Conservation (phyloP, 768 basidiomycete species). For the Russula compacta region DNA sequence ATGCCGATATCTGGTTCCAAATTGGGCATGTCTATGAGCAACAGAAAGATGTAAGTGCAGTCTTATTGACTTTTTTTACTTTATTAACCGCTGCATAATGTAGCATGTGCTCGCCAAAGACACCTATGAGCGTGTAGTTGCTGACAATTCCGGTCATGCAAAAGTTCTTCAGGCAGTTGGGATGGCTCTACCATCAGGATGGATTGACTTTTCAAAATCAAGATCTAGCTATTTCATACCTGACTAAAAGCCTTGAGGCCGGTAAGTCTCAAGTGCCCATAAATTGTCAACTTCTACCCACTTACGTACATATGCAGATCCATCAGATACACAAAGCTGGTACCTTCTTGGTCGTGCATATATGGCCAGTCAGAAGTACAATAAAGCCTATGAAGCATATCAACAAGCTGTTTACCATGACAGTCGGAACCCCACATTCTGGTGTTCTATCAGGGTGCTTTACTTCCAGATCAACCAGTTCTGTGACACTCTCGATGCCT, state of each 20-base stretch:
- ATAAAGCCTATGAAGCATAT: slow-evolving; percentile 98
- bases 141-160: slow-evolving; percentile 87
- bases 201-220: slow-evolving; percentile 93
- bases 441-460: slow-evolving; percentile 98
- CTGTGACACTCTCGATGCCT: slow-evolving; percentile 96
- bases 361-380: slow-evolving; percentile 98
- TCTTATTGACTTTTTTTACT: background rate
- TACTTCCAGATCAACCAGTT: slow-evolving; percentile 99
- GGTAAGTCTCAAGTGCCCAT: slow-evolving; percentile 41
- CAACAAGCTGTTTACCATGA: slow-evolving; percentile 99
- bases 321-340: slow-evolving; percentile 96
- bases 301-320: too few relatives aligned
- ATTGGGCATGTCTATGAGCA: slow-evolving; percentile 98
- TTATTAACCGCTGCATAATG: slow-evolving; percentile 5
- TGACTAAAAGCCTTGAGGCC: slow-evolving; percentile 92
- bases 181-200: slow-evolving; percentile 96
- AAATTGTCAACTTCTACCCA: background rate
- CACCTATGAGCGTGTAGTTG: slow-evolving; percentile 92
- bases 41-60: slow-evolving; percentile 74
- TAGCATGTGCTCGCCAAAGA: slow-evolving; percentile 87
- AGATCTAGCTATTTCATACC: slow-evolving; percentile 85
- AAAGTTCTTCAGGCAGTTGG: slow-evolving; percentile 97
- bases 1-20: slow-evolving; percentile 99
- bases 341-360: slow-evolving; percentile 97
- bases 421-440: slow-evolving; percentile 97